These are phyloP conservation scores for Corymbia citriodora DNA, from an alignment of 441 rosid species.

Conservation along the genomic window DNA sequence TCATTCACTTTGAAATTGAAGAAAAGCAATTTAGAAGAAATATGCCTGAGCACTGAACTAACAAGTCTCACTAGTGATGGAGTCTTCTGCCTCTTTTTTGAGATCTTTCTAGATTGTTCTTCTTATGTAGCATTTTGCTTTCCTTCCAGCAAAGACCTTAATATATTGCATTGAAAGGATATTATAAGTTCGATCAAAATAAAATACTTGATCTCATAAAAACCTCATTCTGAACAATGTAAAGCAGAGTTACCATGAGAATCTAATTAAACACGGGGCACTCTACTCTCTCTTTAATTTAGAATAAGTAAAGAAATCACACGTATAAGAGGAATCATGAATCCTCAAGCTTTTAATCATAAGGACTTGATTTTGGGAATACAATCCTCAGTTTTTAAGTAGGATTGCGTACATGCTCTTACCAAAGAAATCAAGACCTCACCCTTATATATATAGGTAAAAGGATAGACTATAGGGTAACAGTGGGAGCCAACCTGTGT, in stretches of 20 bases:
- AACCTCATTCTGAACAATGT: neutral
- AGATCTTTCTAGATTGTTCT: constrained; percentile 36
- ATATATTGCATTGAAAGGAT: neutral
- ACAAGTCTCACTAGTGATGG: constrained; percentile 73
- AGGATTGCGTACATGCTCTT: neutral
- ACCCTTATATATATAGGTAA: too few relatives aligned
- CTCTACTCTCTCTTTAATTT: neutral
- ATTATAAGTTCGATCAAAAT: neutral
- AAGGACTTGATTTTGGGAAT: neutral
- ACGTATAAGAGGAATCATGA: neutral
- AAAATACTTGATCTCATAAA: neutral
- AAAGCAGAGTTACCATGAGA: neutral
- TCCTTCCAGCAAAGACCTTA: constrained; percentile 73
- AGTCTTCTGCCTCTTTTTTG: constrained; percentile 52
- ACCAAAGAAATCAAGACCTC: neutral
- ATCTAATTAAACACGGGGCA: neutral
- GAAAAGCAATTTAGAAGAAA: neutral
- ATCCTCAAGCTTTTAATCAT: neutral
- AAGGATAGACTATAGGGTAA: too few relatives aligned
- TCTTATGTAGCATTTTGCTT: constrained; percentile 50
- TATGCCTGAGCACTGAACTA: constrained; percentile 18
- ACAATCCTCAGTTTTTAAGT: neutral
- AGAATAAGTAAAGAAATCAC: neutral
- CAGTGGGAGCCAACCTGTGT: too few relatives aligned
- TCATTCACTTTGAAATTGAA: neutral